phyloP scores from a whole-genome alignment of 1,284 basidiomycete genomes.

The Microbotryum intermedium region DNA sequence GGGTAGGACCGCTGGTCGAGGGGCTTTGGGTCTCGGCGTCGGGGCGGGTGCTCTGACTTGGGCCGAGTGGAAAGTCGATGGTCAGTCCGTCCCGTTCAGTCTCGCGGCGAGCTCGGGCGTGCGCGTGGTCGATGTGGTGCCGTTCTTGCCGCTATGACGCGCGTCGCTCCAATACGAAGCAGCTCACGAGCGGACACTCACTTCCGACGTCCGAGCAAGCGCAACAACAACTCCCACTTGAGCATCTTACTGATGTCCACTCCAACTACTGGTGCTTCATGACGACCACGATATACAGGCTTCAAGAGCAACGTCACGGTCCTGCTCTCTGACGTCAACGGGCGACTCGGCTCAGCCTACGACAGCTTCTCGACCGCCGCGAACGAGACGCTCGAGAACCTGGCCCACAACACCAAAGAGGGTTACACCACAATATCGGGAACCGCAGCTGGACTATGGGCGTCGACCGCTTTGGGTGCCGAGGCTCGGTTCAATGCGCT shows the following conservation, averaged over 20 bases:
- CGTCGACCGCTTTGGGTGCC: conserved; percentile 7
- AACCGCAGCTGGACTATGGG: conserved; percentile 15
- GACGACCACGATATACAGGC: conserved; percentile 4
- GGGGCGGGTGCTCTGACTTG: conserved; percentile 85
- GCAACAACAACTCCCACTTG: conserved; percentile 6
- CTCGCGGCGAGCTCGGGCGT: not conserved
- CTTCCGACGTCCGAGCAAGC: conserved; percentile 5
- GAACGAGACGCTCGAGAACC: conserved; percentile 2
- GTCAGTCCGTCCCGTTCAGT: conserved; percentile 45
- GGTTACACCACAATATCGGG: conserved; percentile 7
- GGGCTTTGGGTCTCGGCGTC: conserved; percentile 40
- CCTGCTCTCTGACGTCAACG: conserved; percentile 15
- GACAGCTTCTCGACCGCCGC: conserved; percentile 8
- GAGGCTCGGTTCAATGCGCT: conserved; percentile 6
- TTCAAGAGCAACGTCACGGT: conserved; percentile 22
- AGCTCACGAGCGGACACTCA: not conserved
- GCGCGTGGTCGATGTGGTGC: not conserved
- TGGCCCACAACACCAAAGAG: conserved; percentile 2
- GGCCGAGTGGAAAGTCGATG: conserved; percentile 88
- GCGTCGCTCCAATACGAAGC: not conserved
- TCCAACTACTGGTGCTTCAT: too few relatives aligned
- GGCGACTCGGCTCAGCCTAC: conserved; percentile 15
- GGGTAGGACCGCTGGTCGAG: conserved; percentile 22
- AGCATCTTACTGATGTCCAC: not conserved
- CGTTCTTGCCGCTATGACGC: not conserved